A percentile compares a stretch with the other conserved stretches of the same genome.
Conservation (phyloP, 441 rosid species). For the Raphanus hybrid region DNA sequence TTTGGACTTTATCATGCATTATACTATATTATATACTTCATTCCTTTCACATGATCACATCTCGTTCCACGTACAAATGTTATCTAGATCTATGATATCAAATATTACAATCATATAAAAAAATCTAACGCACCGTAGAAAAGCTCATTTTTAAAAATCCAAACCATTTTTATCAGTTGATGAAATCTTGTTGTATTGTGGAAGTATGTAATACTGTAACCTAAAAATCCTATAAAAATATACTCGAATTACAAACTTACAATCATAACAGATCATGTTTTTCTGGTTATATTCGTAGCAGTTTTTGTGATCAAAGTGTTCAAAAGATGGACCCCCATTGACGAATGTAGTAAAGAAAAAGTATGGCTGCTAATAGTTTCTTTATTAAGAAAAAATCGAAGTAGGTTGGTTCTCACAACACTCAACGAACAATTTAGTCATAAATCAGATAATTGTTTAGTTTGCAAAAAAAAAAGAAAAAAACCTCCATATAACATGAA, state of each 20-base stretch:
- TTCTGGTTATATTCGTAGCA: neutral
- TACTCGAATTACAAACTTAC: neutral
- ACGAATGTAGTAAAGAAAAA: neutral
- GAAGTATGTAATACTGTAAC: neutral
- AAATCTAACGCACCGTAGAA: neutral
- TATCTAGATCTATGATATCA: neutral
- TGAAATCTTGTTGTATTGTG: neutral
- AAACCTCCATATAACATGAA: neutral
- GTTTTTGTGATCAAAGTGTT: neutral
- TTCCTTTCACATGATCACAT: slow-evolving; percentile 17
- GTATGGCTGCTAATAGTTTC: neutral
- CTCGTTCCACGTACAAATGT: neutral
- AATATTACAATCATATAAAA: neutral
- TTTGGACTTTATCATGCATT: slow-evolving; percentile 23
- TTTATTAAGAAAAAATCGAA: slow-evolving; percentile 2
- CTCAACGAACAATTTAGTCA: neutral
- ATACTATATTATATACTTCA: neutral
- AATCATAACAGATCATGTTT: neutral
- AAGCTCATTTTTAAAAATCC: neutral
- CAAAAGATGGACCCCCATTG: neutral
- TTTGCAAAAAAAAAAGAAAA: neutral
- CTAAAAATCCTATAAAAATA: neutral
- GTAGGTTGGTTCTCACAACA: neutral
- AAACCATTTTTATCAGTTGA: neutral
- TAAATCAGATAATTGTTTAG: neutral